Evolutionary conservation across 2,329 filamentous ascomycete species (phyloP).

Genomic region (Lasiodiplodia citricola): DNA sequence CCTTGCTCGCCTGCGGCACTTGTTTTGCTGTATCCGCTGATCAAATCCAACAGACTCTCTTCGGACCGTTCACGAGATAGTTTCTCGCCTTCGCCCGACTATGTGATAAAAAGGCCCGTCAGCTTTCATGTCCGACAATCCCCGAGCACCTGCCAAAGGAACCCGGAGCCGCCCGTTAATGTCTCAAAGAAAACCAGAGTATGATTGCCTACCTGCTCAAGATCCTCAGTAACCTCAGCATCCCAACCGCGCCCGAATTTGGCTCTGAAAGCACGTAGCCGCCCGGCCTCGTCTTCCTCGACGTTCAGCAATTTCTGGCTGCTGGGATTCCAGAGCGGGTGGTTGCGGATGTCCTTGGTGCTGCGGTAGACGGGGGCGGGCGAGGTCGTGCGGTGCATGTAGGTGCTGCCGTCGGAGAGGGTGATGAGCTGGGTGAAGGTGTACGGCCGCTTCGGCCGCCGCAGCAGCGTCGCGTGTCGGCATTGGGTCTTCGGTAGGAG

Average conservation of each 20-base stretch:
- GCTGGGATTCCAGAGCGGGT: constrained; percentile 87
- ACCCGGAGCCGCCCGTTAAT: too few species aligned
- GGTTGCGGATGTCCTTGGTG: constrained; percentile 87
- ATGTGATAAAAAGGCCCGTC: background rate
- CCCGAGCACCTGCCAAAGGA: background rate
- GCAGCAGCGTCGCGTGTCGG: constrained; percentile 83
- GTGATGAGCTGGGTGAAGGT: constrained; percentile 97
- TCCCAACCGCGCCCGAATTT: constrained; percentile 88
- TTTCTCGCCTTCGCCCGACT: constrained; percentile 14
- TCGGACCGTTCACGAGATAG: background rate
- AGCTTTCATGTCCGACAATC: background rate
- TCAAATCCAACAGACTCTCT: constrained; percentile 30
- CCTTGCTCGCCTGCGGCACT: constrained; percentile 29
- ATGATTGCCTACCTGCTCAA: constrained; percentile 26
- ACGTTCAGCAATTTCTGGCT: constrained; percentile 82
- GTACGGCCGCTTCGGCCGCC: constrained; percentile 89
- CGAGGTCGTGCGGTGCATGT: constrained; percentile 77
- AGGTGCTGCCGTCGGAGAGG: constrained; percentile 88
- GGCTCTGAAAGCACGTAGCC: constrained; percentile 81
- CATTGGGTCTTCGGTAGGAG: constrained; percentile 55
- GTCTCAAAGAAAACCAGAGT: too few species aligned
- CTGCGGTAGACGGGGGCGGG: constrained; percentile 67
- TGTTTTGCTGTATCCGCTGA: constrained; percentile 36
- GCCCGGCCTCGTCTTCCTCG: constrained; percentile 93
- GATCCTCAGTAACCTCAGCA: constrained; percentile 48